A percentile compares a stretch with the other conserved stretches of the same genome.
Evolutionary conservation across 1,139 yeast species (phyloP).

Genomic region (Suhomyces panamericanus): DNA sequence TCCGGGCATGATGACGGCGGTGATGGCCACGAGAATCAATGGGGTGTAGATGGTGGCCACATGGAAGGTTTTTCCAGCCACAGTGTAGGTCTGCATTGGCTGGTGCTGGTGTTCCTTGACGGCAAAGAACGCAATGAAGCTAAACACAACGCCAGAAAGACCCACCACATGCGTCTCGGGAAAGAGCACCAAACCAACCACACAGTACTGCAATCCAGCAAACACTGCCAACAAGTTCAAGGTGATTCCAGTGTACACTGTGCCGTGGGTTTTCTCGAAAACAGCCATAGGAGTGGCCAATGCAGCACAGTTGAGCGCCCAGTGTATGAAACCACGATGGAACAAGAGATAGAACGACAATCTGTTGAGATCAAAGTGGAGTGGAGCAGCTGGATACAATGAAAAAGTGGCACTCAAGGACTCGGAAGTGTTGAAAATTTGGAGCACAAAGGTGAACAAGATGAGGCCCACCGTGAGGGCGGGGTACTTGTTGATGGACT

Average conservation of each 20-base stretch:
- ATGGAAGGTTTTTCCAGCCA: constrained; percentile 28
- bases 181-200: constrained; percentile 52
- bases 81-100: constrained; percentile 42
- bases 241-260: constrained; percentile 83
- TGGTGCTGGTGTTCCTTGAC: constrained; percentile 55
- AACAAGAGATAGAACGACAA: constrained; percentile 75
- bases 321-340: constrained; percentile 62
- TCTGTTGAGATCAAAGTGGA: constrained; percentile 57
- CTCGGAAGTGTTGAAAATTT: constrained; percentile 28
- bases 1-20: constrained; percentile 53
- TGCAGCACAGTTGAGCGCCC: constrained; percentile 61
- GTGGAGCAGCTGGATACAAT: constrained; percentile 59
- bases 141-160: constrained; percentile 74
- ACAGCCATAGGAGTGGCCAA: constrained; percentile 61
- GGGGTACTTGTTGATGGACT: constrained; percentile 31
- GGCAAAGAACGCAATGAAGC: constrained; percentile 65
- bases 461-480: constrained; percentile 68
- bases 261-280: constrained; percentile 78
- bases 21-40: constrained; percentile 49
- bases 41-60: constrained; percentile 70
- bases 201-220: constrained; percentile 67
- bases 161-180: constrained; percentile 63
- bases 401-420: constrained; percentile 25
- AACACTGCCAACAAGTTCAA: constrained; percentile 71
- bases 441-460: constrained; percentile 51